Conservation (phyloP, 805 yeast genomes). For the Priceomyces melissophilus region DNA sequence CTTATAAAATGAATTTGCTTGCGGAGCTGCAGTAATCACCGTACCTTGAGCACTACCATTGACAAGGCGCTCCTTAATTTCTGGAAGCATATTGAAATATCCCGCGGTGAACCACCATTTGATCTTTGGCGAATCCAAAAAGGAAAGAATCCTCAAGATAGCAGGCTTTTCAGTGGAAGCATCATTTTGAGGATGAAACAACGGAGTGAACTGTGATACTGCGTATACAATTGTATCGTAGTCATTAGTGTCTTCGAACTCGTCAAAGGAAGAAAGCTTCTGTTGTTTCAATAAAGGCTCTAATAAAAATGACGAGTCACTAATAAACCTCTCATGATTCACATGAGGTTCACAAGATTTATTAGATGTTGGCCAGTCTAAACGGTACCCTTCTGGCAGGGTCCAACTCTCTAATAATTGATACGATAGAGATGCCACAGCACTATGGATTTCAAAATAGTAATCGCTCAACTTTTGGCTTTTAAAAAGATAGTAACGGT, state of each 20-base stretch:
- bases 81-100: conserved; percentile 86
- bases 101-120: conserved; percentile 94
- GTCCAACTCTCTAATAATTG: conserved; percentile 47
- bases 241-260: conserved; percentile 30
- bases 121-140: conserved; percentile 50
- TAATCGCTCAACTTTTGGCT: conserved; percentile 61
- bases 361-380: conserved; percentile 75
- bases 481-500: conserved; percentile 76
- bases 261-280: conserved; percentile 27
- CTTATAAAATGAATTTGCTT: conserved; percentile 89
- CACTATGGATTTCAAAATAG: conserved; percentile 65
- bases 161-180: conserved; percentile 79
- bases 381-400: conserved; percentile 46
- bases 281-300: conserved; percentile 56
- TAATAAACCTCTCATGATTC: conserved; percentile 48
- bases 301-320: conserved; percentile 54
- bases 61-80: conserved; percentile 57
- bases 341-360: conserved; percentile 63
- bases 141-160: conserved; percentile 57
- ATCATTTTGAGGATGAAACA: conserved; percentile 55
- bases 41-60: conserved; percentile 57
- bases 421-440: conserved; percentile 70
- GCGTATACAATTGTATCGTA: conserved; percentile 77
- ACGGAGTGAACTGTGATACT: conserved; percentile 85
- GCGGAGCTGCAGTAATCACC: conserved; percentile 88